A percentile compares a stretch with the other conserved stretches of the same genome.
phyloP scores from a whole-genome alignment of 768 basidiomycete genomes.

The Trametes maxima region DNA sequence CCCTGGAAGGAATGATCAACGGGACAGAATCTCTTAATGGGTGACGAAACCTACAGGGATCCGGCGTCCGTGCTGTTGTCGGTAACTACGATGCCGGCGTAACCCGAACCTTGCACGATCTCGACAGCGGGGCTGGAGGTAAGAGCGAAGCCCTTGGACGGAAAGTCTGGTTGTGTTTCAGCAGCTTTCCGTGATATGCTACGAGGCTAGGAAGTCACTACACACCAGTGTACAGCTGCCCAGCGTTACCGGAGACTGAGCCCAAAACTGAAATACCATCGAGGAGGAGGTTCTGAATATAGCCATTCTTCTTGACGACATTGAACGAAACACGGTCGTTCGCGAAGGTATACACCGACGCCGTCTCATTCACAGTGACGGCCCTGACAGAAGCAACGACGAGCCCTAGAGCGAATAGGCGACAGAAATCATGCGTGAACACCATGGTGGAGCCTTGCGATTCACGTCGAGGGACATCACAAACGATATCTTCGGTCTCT shows the following conservation, averaged over 20 bases:
- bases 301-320: conserved; percentile 23
- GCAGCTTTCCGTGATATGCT: not conserved
- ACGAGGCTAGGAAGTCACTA: too few species aligned
- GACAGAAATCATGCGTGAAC: not conserved
- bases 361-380: conserved; percentile 15
- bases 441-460: not conserved
- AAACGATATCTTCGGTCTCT: not conserved
- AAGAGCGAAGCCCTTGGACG: conserved; percentile 24
- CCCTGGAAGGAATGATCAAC: not conserved
- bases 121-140: conserved; percentile 16
- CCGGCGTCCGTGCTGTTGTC: conserved; percentile 27
- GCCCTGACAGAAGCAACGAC: not conserved
- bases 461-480: not conserved
- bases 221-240: conserved; percentile 29
- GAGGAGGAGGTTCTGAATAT: conserved; percentile 28
- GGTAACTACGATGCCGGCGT: conserved; percentile 33
- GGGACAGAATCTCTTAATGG: too few species aligned
- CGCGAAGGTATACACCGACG: conserved; percentile 9
- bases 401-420: not conserved
- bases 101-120: conserved; percentile 22
- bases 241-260: conserved; percentile 26
- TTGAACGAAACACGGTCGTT: conserved; percentile 18
- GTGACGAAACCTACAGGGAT: conserved; percentile 4
- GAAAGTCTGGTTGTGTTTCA: conserved; percentile 26
- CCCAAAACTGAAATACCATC: conserved; percentile 25